Evolutionary conservation across 208 protist genomes (phyloP).

Genomic region (Leptomonas pyrrhocoris): DNA sequence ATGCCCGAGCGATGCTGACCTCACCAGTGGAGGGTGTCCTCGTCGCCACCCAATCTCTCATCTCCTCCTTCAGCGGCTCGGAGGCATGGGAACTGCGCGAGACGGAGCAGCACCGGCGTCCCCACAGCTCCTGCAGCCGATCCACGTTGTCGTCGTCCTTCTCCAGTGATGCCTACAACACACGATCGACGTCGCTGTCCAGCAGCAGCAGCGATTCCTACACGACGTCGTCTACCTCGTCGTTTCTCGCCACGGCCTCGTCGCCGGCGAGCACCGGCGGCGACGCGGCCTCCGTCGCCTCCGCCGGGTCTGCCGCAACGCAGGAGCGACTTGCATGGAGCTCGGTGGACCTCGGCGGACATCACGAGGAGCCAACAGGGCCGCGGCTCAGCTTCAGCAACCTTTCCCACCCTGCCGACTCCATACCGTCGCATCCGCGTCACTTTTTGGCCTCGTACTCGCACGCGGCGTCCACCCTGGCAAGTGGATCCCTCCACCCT

Average conservation of each 20-base stretch:
- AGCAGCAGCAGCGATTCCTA: conserved; percentile 5
- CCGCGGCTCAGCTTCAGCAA: conserved; percentile 20
- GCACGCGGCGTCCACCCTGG: conserved; percentile 1
- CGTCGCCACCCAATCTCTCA: not conserved
- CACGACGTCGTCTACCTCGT: conserved; percentile 2
- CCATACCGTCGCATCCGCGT: not conserved
- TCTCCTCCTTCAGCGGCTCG: not conserved
- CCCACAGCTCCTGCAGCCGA: not conserved
- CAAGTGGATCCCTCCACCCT: conserved; percentile 2
- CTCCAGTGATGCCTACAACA: not conserved
- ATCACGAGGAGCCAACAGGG: not conserved
- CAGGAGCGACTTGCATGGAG: not conserved
- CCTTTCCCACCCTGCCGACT: not conserved
- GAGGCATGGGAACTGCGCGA: conserved; percentile 2
- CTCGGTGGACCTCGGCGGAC: not conserved
- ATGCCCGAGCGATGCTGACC: conserved; percentile 7
- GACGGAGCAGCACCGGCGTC: not conserved
- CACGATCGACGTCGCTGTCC: not conserved
- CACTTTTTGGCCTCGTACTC: conserved; percentile 2
- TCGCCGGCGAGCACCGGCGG: not conserved
- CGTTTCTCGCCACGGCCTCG: not conserved
- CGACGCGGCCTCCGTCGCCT: not conserved
- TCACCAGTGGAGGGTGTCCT: conserved; percentile 5
- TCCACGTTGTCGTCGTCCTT: not conserved
- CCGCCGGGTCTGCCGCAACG: not conserved